These are phyloP conservation scores for Emiliania huxleyi DNA, from an alignment of 78 protist species.

Conservation along the genomic window DNA sequence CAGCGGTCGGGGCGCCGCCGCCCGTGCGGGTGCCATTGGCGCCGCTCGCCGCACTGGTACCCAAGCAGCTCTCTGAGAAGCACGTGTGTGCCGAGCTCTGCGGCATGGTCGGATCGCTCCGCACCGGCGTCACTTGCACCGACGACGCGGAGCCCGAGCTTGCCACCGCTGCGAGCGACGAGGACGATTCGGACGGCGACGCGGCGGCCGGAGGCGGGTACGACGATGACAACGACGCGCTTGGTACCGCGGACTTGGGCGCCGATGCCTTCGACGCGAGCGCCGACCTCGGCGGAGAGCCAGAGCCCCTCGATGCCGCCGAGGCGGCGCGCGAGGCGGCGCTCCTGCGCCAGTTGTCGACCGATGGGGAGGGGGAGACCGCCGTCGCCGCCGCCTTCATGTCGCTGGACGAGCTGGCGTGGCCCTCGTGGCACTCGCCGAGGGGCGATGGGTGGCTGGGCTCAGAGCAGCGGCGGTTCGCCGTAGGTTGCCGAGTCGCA, in stretches of 20 bases:
- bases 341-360: not conserved
- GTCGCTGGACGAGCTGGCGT: not conserved
- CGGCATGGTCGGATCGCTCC: not conserved
- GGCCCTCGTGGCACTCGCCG: not conserved
- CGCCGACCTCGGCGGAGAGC: no score
- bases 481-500: no score
- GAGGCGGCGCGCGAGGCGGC: not conserved
- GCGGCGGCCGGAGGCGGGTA: not conserved
- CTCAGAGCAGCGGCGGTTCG: no score
- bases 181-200: not conserved
- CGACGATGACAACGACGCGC: not conserved
- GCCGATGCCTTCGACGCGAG: no score
- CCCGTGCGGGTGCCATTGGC: not conserved
- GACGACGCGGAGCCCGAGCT: not conserved
- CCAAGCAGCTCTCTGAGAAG: not conserved
- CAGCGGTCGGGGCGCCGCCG: not conserved
- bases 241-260: no score
- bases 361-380: not conserved
- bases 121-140: not conserved
- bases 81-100: not conserved
- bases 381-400: not conserved
- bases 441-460: no score
- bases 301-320: not conserved
- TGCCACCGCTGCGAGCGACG: not conserved
- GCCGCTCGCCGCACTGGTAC: not conserved